phyloP scores from a whole-genome alignment of 2,329 filamentous ascomycete genomes.

The Colletotrichum spinosum region DNA sequence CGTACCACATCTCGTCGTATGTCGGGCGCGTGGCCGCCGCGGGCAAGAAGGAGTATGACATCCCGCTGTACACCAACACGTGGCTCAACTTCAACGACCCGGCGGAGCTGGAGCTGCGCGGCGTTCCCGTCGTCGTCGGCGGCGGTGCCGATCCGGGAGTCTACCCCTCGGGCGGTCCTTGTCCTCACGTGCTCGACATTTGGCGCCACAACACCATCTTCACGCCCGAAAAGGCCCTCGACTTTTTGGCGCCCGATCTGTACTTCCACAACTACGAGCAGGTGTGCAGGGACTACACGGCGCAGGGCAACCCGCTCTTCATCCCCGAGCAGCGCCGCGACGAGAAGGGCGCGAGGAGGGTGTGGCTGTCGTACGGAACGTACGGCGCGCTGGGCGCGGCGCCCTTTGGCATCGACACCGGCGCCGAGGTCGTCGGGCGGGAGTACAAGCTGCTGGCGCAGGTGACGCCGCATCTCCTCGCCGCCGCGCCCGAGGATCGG shows the following conservation, averaged over 20 bases:
- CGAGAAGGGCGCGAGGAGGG: slow-evolving; percentile 54
- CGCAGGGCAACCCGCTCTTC: slow-evolving; percentile 58
- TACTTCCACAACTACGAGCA: slow-evolving; percentile 61
- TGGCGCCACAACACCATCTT: slow-evolving; percentile 52
- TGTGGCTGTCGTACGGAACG: slow-evolving; percentile 56
- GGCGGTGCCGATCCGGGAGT: slow-evolving; percentile 49
- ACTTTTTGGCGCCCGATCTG: slow-evolving; percentile 60
- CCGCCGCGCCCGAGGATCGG: slow-evolving; percentile 45
- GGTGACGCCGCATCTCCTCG: slow-evolving; percentile 43
- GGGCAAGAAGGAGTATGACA: slow-evolving; percentile 47
- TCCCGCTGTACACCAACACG: slow-evolving; percentile 50
- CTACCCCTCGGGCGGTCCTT: slow-evolving; percentile 51
- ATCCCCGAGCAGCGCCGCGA: slow-evolving; percentile 65
- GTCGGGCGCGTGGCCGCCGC: slow-evolving; percentile 49
- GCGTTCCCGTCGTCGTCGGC: slow-evolving; percentile 48
- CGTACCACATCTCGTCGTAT: slow-evolving; percentile 48
- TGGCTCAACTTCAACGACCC: slow-evolving; percentile 51
- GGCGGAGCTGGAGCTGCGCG: slow-evolving; percentile 46
- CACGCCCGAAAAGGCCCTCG: slow-evolving; percentile 47
- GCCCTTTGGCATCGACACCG: slow-evolving; percentile 55
- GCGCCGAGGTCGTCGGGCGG: slow-evolving; percentile 43
- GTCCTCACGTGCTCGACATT: slow-evolving; percentile 49
- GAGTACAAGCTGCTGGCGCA: slow-evolving; percentile 48
- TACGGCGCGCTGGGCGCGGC: slow-evolving; percentile 51
- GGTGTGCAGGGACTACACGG: slow-evolving; percentile 56